phyloP scores from a whole-genome alignment of 768 basidiomycete genomes.

The Steccherinum ochraceum region DNA sequence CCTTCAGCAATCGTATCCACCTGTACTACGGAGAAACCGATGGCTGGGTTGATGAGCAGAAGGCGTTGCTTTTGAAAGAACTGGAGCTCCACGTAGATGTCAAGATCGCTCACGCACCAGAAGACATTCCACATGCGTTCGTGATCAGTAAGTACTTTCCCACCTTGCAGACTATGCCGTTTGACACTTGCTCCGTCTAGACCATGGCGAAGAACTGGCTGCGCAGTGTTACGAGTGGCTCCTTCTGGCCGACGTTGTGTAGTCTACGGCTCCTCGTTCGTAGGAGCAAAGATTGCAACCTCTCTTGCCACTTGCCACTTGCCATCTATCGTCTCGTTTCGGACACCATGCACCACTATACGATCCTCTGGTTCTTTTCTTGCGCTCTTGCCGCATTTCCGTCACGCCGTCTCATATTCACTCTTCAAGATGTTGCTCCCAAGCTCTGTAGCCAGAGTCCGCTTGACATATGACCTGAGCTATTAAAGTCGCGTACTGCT shows the following conservation, averaged over 20 bases:
- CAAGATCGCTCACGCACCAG: slow-evolving; percentile 37
- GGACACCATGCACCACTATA: too few species aligned
- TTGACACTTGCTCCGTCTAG: slow-evolving; percentile 22
- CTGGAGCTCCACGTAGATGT: slow-evolving; percentile 29
- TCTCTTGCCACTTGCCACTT: too few species aligned
- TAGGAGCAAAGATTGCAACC: too few species aligned
- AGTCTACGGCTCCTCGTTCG: too few species aligned
- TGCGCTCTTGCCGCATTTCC: too few species aligned
- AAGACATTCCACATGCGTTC: slow-evolving; percentile 63
- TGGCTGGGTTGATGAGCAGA: slow-evolving; percentile 64
- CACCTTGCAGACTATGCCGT: neutral
- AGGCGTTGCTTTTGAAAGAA: slow-evolving; percentile 33
- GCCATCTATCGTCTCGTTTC: too few species aligned
- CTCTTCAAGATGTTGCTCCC: too few species aligned
- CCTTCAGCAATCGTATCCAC: slow-evolving; percentile 33
- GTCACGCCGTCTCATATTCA: too few species aligned
- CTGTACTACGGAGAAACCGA: slow-evolving; percentile 60
- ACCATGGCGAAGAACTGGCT: slow-evolving; percentile 46
- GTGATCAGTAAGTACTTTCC: slow-evolving; percentile 51
- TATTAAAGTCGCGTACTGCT: too few species aligned
- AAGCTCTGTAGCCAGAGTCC: too few species aligned
- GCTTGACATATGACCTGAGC: too few species aligned
- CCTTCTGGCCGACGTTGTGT: neutral
- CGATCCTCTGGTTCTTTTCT: too few species aligned
- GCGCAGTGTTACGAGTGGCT: slow-evolving; percentile 44